phyloP scores from a whole-genome alignment of 768 basidiomycete genomes.

The Amanita rubescens region DNA sequence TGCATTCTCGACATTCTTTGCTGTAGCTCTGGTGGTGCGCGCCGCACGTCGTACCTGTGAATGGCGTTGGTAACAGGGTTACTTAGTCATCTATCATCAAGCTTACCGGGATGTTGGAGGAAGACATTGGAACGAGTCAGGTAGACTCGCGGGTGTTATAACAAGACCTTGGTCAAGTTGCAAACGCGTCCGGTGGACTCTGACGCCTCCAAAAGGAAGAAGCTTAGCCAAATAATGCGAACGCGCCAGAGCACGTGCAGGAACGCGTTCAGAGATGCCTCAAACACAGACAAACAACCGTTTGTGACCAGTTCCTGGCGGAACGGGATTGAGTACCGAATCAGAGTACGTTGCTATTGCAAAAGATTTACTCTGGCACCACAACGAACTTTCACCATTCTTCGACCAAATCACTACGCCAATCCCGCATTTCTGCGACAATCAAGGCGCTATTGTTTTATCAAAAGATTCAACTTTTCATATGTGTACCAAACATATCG shows the following conservation, averaged over 20 bases:
- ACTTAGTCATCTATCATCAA: neutral
- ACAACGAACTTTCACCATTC: no score
- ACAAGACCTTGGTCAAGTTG: slow-evolving; percentile 6
- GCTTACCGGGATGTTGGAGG: slow-evolving; percentile 30
- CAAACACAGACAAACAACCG: neutral
- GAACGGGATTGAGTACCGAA: no score
- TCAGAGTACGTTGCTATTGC: no score
- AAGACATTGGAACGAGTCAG: slow-evolving; percentile 1
- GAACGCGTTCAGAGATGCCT: slow-evolving; percentile 1
- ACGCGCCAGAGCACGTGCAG: slow-evolving; percentile 14
- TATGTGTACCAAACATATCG: no score
- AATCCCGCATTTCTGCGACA: no score
- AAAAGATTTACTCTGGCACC: no score
- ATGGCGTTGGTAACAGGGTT: neutral
- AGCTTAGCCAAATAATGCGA: slow-evolving; percentile 16
- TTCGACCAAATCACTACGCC: no score
- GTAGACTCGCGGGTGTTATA: slow-evolving; percentile 2
- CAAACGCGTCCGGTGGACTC: slow-evolving; percentile 10
- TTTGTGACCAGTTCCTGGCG: no score
- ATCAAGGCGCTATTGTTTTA: no score
- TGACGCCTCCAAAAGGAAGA: slow-evolving; percentile 12
- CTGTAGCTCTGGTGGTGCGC: slow-evolving; percentile 42
- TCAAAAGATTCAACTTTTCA: no score
- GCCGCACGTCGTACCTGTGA: slow-evolving; percentile 58
- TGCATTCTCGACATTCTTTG: slow-evolving; percentile 63